phyloP scores from a whole-genome alignment of 192 early-diverging fungal genomes.

The Linnemannia zychae region DNA sequence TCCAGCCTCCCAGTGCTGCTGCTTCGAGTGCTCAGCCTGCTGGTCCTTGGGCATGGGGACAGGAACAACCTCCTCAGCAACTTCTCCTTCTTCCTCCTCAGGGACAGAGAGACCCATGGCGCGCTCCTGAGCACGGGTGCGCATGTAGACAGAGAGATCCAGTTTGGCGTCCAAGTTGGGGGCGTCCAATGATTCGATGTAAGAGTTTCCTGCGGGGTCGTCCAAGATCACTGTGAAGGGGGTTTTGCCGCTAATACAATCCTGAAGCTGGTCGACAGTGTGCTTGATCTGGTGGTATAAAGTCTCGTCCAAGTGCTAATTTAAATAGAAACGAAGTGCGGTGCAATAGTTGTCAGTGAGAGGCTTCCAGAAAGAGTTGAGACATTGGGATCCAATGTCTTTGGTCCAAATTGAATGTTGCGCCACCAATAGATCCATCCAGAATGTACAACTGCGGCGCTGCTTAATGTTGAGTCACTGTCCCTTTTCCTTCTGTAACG shows the following conservation, averaged over 20 bases:
- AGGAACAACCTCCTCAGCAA: slow-evolving; percentile 19
- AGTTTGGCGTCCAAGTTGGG: slow-evolving; percentile 85
- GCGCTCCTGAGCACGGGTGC: slow-evolving; percentile 86
- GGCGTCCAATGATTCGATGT: slow-evolving; percentile 87
- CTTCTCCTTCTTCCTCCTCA: slow-evolving; percentile 60
- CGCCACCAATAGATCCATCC: neutral
- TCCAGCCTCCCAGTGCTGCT: slow-evolving; percentile 54
- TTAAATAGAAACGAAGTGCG: neutral
- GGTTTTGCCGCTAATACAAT: slow-evolving; percentile 64
- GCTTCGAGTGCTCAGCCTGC: slow-evolving; percentile 38
- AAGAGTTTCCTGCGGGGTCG: slow-evolving; percentile 94
- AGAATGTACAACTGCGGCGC: slow-evolving; percentile 16
- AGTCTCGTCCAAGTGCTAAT: slow-evolving; percentile 68
- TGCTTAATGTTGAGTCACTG: neutral
- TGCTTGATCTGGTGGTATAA: slow-evolving; percentile 82
- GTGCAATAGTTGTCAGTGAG: slow-evolving; percentile 7
- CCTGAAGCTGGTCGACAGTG: slow-evolving; percentile 74
- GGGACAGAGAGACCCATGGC: slow-evolving; percentile 77
- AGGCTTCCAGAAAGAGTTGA: neutral
- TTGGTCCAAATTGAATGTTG: neutral
- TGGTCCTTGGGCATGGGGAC: slow-evolving; percentile 48
- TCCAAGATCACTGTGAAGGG: slow-evolving; percentile 86
- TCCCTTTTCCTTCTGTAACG: neutral
- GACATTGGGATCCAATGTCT: neutral
- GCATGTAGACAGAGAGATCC: slow-evolving; percentile 70